phyloP scores from a whole-genome alignment of 106 monocot species.

The Dioscorea alata region DNA sequence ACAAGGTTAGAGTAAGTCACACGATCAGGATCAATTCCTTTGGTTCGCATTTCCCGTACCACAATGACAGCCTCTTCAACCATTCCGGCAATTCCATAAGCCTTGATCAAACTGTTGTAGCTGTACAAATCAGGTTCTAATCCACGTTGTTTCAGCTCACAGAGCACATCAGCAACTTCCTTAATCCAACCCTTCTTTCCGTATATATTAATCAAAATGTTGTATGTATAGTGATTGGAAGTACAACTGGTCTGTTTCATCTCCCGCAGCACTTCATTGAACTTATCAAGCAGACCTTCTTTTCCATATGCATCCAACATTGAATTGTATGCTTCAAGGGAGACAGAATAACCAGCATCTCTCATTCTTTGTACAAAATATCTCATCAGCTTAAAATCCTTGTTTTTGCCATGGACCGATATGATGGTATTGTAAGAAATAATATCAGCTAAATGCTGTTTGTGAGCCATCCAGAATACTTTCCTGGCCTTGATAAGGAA shows the following conservation, averaged over 20 bases:
- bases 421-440: constrained; percentile 94
- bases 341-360: constrained; percentile 51
- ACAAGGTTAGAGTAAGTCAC: constrained; percentile 72
- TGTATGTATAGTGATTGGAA: constrained; percentile 94
- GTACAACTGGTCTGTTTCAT: constrained; percentile 66
- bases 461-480: constrained; percentile 66
- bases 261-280: constrained; percentile 53
- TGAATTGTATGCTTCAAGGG: constrained; percentile 87
- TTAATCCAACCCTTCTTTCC: constrained; percentile 97
- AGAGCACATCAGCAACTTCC: constrained; percentile 62
- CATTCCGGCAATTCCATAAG: constrained; percentile 93
- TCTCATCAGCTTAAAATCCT: constrained; percentile 60
- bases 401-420: constrained; percentile 54
- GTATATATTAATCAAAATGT: constrained; percentile 95
- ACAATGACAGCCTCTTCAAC: constrained; percentile 78
- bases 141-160: constrained; percentile 53
- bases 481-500: constrained; percentile 64
- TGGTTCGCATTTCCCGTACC: constrained; percentile 70
- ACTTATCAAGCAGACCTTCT: constrained; percentile 57
- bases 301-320: constrained; percentile 95
- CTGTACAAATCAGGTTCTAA: constrained; percentile 84
- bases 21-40: constrained; percentile 61
- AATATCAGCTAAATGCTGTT: constrained; percentile 58
- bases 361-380: constrained; percentile 56
- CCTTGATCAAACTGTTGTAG: constrained; percentile 91